These are phyloP conservation scores for Thelephora ganbajun DNA, from an alignment of 768 basidiomycete species.

Conservation along the genomic window DNA sequence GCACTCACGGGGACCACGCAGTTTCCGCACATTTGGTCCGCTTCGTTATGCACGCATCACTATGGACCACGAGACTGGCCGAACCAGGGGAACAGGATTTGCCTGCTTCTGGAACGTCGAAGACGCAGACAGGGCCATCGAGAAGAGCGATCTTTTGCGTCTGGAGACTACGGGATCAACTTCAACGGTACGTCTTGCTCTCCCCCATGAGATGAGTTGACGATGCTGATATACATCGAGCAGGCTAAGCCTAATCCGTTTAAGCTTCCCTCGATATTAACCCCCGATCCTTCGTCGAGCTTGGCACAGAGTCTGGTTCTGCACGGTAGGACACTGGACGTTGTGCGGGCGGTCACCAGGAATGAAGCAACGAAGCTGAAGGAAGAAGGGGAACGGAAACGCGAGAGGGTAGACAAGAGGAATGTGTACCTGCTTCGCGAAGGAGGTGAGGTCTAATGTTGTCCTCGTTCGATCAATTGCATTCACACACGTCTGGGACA, in stretches of 20 bases:
- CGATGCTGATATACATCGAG: not conserved
- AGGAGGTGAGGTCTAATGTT: constrained; percentile 59
- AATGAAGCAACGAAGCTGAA: constrained; percentile 81
- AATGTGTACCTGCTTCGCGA: constrained; percentile 93
- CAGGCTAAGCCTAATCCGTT: constrained; percentile 76
- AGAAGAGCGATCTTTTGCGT: constrained; percentile 63
- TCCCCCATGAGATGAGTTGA: not conserved
- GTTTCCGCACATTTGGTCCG: constrained; percentile 86
- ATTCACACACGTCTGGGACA: constrained; percentile 18
- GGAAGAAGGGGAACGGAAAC: constrained; percentile 72
- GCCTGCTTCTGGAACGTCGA: constrained; percentile 93
- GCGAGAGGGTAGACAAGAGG: constrained; percentile 87
- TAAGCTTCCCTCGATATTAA: constrained; percentile 75
- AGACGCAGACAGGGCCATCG: constrained; percentile 75
- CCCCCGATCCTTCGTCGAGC: constrained; percentile 83
- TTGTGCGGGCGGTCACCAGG: constrained; percentile 79
- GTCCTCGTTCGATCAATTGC: not conserved
- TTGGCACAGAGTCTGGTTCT: constrained; percentile 74
- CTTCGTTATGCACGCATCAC: constrained; percentile 89
- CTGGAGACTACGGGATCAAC: constrained; percentile 42
- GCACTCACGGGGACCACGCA: constrained; percentile 16
- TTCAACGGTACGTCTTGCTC: constrained; percentile 10
- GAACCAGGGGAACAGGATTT: constrained; percentile 91
- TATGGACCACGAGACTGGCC: constrained; percentile 66
- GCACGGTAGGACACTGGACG: constrained; percentile 87